phyloP scores from a whole-genome alignment of 257 asterid species.

The Gynochthodes officinalis region DNA sequence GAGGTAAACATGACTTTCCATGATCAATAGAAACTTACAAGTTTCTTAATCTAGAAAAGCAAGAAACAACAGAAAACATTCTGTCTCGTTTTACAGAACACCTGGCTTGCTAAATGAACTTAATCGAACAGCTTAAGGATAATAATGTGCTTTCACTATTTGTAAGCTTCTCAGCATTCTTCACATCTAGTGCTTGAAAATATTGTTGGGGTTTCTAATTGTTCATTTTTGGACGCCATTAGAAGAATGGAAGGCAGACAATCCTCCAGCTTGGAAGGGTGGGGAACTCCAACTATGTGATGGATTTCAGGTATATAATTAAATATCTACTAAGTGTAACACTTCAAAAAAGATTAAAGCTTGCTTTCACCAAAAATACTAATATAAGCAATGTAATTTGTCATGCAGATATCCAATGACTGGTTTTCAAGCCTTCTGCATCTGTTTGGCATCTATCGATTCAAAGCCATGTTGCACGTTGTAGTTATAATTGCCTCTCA shows the following conservation, averaged over 20 bases:
- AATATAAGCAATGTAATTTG: neutral
- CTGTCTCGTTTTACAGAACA: too few relatives aligned
- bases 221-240: constrained; percentile 8
- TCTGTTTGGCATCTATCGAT: constrained; percentile 85
- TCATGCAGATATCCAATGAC: constrained; percentile 81
- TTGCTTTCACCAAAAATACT: neutral
- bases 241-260: constrained; percentile 83
- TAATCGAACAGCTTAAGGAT: neutral
- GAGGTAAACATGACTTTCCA: constrained; percentile 47
- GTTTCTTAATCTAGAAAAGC: neutral
- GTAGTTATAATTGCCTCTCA: constrained; percentile 22
- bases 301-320: constrained; percentile 99
- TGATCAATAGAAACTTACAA: neutral
- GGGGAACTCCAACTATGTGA: constrained; percentile 76
- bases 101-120: neutral
- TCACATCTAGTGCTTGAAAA: neutral
- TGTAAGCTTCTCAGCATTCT: neutral
- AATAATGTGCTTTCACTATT: too few relatives aligned
- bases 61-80: neutral
- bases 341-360: neutral
- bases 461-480: constrained; percentile 87
- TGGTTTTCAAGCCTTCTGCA: constrained; percentile 92
- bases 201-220: neutral
- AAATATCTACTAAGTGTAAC: neutral
- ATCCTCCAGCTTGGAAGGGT: constrained; percentile 89